A percentile compares a stretch with the other conserved stretches of the same genome.
Evolutionary conservation across 2,329 filamentous ascomycete genomes (phyloP).

Genomic region (Pseudocercospora macadamiae): DNA sequence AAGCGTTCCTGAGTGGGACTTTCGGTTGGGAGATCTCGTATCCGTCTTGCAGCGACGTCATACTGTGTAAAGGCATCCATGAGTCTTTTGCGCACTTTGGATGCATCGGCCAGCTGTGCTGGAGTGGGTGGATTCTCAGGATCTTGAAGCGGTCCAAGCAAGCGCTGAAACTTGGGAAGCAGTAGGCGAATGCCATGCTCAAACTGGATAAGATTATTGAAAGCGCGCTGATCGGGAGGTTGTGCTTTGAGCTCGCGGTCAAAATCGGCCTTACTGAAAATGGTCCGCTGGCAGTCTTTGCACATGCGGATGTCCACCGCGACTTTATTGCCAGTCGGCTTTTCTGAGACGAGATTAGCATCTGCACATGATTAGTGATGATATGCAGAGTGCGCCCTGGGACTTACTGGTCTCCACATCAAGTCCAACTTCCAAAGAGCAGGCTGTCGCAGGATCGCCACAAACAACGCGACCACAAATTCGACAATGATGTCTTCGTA

Average conservation of each 20-base stretch:
- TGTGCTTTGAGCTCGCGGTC: slow-evolving; percentile 67
- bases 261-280: slow-evolving; percentile 79
- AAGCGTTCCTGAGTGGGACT: slow-evolving; percentile 73
- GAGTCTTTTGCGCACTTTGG: slow-evolving; percentile 84
- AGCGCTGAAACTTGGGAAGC: slow-evolving; percentile 80
- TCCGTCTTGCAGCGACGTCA: slow-evolving; percentile 75
- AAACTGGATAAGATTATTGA: slow-evolving; percentile 82
- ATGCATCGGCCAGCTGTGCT: slow-evolving; percentile 78
- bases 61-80: slow-evolving; percentile 91
- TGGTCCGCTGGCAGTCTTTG: slow-evolving; percentile 75
- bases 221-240: slow-evolving; percentile 76
- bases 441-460: slow-evolving; percentile 79
- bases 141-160: slow-evolving; percentile 73
- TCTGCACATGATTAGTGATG: slow-evolving; percentile 33
- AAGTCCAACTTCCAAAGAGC: slow-evolving; percentile 81
- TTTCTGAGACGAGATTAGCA: slow-evolving; percentile 42
- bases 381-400: slow-evolving; percentile 11
- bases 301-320: slow-evolving; percentile 88
- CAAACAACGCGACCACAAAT: slow-evolving; percentile 93
- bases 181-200: slow-evolving; percentile 82
- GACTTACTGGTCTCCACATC: slow-evolving; percentile 68
- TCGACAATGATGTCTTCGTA: slow-evolving; percentile 90
- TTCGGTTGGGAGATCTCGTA: slow-evolving; percentile 75
- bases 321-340: slow-evolving; percentile 56
- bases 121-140: slow-evolving; percentile 66